Base-by-base conservation (phyloP, 768 basidiomycete genomes). In the Saitozyma sp. region DNA sequence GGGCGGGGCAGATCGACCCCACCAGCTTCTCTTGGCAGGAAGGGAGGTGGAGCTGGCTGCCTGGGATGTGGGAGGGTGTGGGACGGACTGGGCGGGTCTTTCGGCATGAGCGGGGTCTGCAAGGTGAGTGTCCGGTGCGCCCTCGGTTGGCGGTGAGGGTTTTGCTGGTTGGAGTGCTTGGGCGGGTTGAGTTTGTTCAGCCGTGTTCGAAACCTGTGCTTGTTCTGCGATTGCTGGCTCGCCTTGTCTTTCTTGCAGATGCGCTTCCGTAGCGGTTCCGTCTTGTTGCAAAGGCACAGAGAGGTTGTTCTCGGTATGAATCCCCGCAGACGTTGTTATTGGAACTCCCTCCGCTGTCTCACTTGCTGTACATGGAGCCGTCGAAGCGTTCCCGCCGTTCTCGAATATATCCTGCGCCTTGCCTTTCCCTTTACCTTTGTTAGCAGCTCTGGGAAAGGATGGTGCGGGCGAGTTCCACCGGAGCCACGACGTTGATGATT, bases 401-500 rank as follows among this genome's bases (percentile, higher is more conserved):
- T 43, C 48, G 14, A 17, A 42, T 43, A 19, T 50, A 48, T 54
- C 52, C 39, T 58, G 46, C 41, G 52, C 63, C 39, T 52, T 58
- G 14, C 69, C 68, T 58, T 72, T 68, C 13, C 68, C 70, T 54
- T 67, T 67, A 14, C 41, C 63, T 46, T 48, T 41, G 8, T 17
- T 48, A 48, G 20, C 41, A 3, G 71, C 64, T 38, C 57, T 61
- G 16, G 71, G 71, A 50, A 73, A 76, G 6, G 67, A 62, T 4
- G 69, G 64, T 6, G 66, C 53, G 11, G 65, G 68, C 0, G 64
- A 60, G 46, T 69, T 71, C 74, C 74, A 76, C 42, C 70, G 59
- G 9, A 73, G 54, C 74, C 74, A 76, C 40, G 71, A 69, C 8
- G 46, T 65, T 7, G 74, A 76, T 40, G 58, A 38, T 59, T 76